Percentiles rank a stretch among this genome's conserved stretches.
Conservation (phyloP, 441 rosid genomes). For the Populus trichocarpa region DNA sequence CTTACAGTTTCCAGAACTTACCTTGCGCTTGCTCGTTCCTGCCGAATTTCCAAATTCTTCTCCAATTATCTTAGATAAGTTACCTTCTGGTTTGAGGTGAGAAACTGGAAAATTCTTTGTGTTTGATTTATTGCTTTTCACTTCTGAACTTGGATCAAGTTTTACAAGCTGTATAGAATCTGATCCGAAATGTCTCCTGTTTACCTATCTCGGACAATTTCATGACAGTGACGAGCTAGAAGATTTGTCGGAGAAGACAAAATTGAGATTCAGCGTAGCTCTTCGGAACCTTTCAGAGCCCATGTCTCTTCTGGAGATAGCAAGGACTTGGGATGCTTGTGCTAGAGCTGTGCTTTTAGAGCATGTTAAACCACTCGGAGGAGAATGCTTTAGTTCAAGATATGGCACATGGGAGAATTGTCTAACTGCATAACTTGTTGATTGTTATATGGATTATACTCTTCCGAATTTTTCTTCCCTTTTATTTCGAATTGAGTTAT, state of each 20-base stretch:
- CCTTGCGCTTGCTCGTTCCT: slow-evolving; percentile 33
- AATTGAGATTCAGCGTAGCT: slow-evolving; percentile 21
- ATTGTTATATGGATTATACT: neutral
- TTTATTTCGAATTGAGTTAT: neutral
- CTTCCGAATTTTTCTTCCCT: neutral
- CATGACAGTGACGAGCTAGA: slow-evolving; percentile 15
- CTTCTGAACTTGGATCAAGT: neutral
- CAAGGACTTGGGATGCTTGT: slow-evolving; percentile 38
- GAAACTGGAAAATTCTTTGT: neutral
- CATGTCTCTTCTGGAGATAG: slow-evolving; percentile 33
- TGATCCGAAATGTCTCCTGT: neutral
- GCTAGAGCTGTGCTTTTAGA: slow-evolving; percentile 32
- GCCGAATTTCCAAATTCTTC: slow-evolving; percentile 30
- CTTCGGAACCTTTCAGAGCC: slow-evolving; percentile 29
- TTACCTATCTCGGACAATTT: neutral
- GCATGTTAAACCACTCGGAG: slow-evolving; percentile 30
- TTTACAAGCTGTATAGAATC: neutral
- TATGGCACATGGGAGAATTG: slow-evolving; percentile 40
- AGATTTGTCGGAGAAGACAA: slow-evolving; percentile 31
- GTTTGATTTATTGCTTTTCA: neutral
- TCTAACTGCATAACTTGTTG: slow-evolving; percentile 3
- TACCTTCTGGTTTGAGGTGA: neutral
- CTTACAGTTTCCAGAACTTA: slow-evolving; percentile 27
- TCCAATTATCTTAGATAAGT: slow-evolving; percentile 23
- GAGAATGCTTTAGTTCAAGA: slow-evolving; percentile 44